Base-by-base conservation (phyloP, 495 filamentous ascomycete genomes). In the Trichoderma virens region DNA sequence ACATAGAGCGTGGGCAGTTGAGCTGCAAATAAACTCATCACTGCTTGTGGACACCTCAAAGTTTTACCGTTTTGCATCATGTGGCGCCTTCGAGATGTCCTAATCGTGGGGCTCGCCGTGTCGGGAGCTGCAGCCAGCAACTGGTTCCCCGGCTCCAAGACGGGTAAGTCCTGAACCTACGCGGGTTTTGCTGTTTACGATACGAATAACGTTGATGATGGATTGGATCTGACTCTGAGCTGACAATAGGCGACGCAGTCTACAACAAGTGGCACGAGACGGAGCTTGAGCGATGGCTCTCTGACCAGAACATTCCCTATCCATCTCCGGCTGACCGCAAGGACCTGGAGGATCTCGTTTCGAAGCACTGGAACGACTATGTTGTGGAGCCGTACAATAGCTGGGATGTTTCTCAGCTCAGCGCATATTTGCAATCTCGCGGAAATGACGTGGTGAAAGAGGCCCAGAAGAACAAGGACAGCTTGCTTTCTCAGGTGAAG, bases 251-350 rank as follows among this genome's bases (percentile, higher is more conserved):
- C 60, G 27, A 62, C 20, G 62, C 70, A 96, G 94, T 87, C 6
- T 98, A 98, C 83, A 97, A 97, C 79, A 97, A 93, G 73, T 98
- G 94, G 94, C 93, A 98, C 73, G 88, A 97, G 79, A 96, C 91
- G 7, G 94, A 98, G 80, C 84, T 98, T 13, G 93, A 98, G 80
- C 84, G 94, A 70, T 98, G 94, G 94, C 88, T 98, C 65, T 90
- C 90, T 28, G 94, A 98, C 69, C 86, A 98, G 77, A 84, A 95
- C 74, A 84, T 98, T 64, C 91, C 92, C 8, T 92, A 93, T 70
- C 88, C 91, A 30, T 86, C 83, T 5, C 87, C 90, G 18, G 88
- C 91, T n/a, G 91, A 94, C 71, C 90, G 91, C 70, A 91, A 88
- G 66, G 87, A 93, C 62, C 87, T 96, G 9, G 89, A 94, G 73